Evolutionary conservation across 768 basidiomycete genomes (phyloP), one percentile per base, ranked within the genome.

Genomic region (Leccinum obscurum): DNA sequence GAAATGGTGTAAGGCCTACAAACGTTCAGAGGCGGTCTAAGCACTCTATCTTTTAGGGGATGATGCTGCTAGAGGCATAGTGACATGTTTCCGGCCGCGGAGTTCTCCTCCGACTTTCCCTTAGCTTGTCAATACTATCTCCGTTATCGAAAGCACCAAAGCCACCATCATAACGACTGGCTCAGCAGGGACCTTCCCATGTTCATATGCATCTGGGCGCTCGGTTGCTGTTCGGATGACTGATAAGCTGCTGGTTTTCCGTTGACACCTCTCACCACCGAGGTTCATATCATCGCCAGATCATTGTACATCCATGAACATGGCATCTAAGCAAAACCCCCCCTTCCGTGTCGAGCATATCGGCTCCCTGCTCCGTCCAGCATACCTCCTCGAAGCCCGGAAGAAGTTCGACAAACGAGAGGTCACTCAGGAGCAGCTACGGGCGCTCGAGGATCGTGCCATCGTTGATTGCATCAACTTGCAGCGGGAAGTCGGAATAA

Each of bases 301-400:
- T 44, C 41, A 6, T 24, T 8, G 13, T 24, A n/a, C 46, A 6
- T 37, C 6, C 5, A 32, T 41, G 6, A 58, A 35, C 5, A 72
- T 72, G 68, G 14, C 54, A 1, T 24, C 55, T 5, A 72, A 66
- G 54, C 67, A 72, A 41, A 59, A 44, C 9, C 78, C 80, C 3
- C 80, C 80, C 30, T 79, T 79, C 70, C 75, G 78, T 24, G 78
- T 78, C 13, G 80, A 81, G 54, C 80, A 80, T 61, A 61, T 80
- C 14, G 80, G 80, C 37, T 80, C 78, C 8, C 67, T 81, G 34
- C 78, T 79, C 58, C 76, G 80, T 6, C 80, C 80, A 24, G 58
- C 62, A 7, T 64, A 71, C 55, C 75, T 81, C 14, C 76, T 80
- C 32, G 64, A 76, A 52, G 76, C 74, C 56, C 72, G 78, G 28